These are phyloP conservation scores for Irpex sp. DNA, from an alignment of 1,284 basidiomycete species.

Conservation along the genomic window DNA sequence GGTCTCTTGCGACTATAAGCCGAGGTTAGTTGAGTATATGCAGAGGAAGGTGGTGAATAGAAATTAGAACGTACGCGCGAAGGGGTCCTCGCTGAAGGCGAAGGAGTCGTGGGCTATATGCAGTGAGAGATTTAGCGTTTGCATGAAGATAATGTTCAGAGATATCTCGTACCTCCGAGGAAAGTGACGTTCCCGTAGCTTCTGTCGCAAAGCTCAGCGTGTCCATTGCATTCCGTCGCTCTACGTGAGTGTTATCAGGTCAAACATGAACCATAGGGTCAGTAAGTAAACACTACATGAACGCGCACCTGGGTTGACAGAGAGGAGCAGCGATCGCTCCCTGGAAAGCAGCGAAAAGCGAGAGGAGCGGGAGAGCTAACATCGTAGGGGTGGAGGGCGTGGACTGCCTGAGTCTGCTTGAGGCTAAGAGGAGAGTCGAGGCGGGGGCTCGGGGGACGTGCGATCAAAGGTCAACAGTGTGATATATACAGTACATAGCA, in stretches of 20 bases:
- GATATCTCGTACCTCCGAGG: conserved; percentile 41
- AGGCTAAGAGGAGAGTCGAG: neutral
- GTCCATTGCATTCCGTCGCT: conserved; percentile 44
- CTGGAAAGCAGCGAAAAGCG: neutral
- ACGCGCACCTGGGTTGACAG: neutral
- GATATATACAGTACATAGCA: too few species aligned
- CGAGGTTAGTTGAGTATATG: too few species aligned
- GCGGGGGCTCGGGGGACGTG: neutral
- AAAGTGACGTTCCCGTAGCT: conserved; percentile 61
- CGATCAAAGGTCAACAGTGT: too few species aligned
- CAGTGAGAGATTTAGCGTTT: neutral
- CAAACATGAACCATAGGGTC: too few species aligned
- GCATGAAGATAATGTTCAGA: too few species aligned
- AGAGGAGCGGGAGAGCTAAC: neutral
- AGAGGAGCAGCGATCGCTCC: neutral
- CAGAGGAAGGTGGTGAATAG: neutral
- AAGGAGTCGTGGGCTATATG: conserved; percentile 62
- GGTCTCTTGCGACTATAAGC: conserved; percentile 49
- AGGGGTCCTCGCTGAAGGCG: conserved; percentile 47
- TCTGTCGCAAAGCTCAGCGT: conserved; percentile 54
- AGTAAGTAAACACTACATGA: neutral
- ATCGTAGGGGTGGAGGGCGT: neutral
- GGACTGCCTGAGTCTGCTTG: neutral
- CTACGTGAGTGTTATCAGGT: too few species aligned
- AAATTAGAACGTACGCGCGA: conserved; percentile 36